Percentiles rank a stretch among this genome's conserved stretches.
phyloP scores from a whole-genome alignment of 1,139 yeast genomes.

The Magnusiomyces tetraspermus region DNA sequence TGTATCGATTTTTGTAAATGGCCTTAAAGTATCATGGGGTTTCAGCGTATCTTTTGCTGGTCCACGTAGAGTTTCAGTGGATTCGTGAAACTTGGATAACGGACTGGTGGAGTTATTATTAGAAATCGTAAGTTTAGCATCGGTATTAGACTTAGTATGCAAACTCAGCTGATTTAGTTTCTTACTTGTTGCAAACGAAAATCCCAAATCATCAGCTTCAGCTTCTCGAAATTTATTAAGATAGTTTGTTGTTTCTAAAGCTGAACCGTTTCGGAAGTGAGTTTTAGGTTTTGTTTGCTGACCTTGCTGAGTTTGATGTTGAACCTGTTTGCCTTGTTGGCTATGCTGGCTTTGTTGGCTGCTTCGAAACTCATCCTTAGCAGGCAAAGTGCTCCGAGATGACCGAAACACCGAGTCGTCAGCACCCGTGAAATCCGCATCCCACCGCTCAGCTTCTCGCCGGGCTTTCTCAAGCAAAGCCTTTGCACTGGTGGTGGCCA shows the following conservation, averaged over 20 bases:
- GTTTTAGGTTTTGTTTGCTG: no score
- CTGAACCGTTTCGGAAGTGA: slow-evolving; percentile 4
- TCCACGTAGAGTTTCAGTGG: neutral
- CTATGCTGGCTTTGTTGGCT: neutral
- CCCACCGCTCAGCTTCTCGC: slow-evolving; percentile 12
- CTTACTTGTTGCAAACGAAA: neutral
- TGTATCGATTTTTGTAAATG: neutral
- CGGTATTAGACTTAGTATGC: neutral
- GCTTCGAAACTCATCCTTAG: neutral
- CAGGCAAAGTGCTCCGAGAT: neutral
- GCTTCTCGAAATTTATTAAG: slow-evolving; percentile 10
- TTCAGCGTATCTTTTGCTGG: neutral
- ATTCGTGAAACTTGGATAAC: neutral
- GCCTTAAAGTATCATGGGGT: neutral
- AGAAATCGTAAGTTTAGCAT: neutral
- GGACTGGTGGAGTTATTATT: neutral
- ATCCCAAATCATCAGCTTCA: slow-evolving; percentile 8
- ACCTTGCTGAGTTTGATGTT: no score
- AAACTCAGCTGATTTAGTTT: neutral
- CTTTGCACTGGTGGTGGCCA: neutral
- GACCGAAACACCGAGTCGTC: slow-evolving; percentile 12
- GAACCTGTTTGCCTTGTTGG: neutral
- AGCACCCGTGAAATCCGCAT: slow-evolving; percentile 13
- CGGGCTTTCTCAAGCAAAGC: slow-evolving; percentile 8
- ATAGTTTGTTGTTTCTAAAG: slow-evolving; percentile 8